Evolutionary conservation across 495 filamentous ascomycete species (phyloP), one percentile per base, ranked within the genome.

Genomic region (Penicillium silybi): DNA sequence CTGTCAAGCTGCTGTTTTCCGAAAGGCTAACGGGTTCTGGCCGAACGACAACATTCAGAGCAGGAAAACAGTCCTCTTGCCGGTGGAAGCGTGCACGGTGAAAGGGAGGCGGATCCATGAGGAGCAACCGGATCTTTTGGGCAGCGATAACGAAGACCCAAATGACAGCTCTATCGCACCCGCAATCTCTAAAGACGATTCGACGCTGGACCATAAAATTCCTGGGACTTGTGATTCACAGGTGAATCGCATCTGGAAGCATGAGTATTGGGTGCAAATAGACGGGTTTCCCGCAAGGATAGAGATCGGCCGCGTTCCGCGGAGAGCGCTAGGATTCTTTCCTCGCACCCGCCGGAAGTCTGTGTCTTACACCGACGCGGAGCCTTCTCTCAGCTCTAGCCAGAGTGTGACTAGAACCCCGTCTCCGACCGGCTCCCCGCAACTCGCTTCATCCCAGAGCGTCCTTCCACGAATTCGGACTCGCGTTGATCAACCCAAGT

Each of bases 1-100:
- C 55, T 96, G 90, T 59, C 81, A 85, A 52, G 78, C 87, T 41
- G 83, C 87, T 23, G 76, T 88, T 0, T 87, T 98, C 50, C 73
- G 87, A 20, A 91, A 90, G 63, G 87, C 89, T 22, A 98, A 98
- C 62, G 83, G 92, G 16, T 80, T 98, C 57, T 97, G 93, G 93
- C 88, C 89, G 7, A 89, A 89, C 52, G 95, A 97, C 64, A 86
- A 80, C 48, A 86, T 96, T 32, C 92, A 96, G 63, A 80, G 82
- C 46, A 83, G 90, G 37, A 89, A 89, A 57, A 84, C 80, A 17
- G 77, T 98, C 15, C 74, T 95, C 8, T 68, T 98, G 23, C 93
- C 93, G 3, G 90, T 97, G 11, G 93, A 96, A 62, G 87, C 87
- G 9, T 97, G 93, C 65, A 84, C 84, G 19, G 80, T 91, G 32